phyloP scores from a whole-genome alignment of 2,329 filamentous ascomycete genomes.

The Ustulina deusta region DNA sequence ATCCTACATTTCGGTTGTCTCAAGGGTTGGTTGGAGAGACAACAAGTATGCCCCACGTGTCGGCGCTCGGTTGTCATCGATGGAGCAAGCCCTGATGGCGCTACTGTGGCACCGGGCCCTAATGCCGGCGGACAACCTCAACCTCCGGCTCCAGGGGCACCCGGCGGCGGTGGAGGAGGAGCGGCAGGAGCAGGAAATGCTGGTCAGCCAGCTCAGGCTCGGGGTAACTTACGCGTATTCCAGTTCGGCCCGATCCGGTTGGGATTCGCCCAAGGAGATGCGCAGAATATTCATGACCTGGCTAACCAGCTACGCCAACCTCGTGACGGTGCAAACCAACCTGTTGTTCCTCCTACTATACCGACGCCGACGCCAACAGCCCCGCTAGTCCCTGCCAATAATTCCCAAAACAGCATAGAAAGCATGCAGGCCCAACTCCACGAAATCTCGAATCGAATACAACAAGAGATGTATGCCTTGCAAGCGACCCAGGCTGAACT shows the following conservation, averaged over 20 bases:
- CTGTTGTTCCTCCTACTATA: slow-evolving; percentile 36
- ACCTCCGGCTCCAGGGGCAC: slow-evolving; percentile 45
- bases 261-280: slow-evolving; percentile 79
- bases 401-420: slow-evolving; percentile 37
- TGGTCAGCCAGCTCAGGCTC: slow-evolving; percentile 53
- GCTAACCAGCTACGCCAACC: slow-evolving; percentile 71
- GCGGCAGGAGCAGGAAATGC: slow-evolving; percentile 42
- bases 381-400: slow-evolving; percentile 19
- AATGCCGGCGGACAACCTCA: slow-evolving; percentile 51
- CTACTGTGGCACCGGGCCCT: slow-evolving; percentile 47
- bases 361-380: slow-evolving; percentile 28
- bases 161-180: slow-evolving; percentile 43
- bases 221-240: slow-evolving; percentile 69
- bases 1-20: slow-evolving; percentile 95
- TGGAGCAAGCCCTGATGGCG: slow-evolving; percentile 53
- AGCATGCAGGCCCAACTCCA: slow-evolving; percentile 71
- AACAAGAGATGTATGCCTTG: slow-evolving; percentile 73
- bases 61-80: slow-evolving; percentile 83
- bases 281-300: slow-evolving; percentile 73
- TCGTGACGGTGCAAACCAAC: slow-evolving; percentile 48
- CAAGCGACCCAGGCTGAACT: slow-evolving; percentile 75
- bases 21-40: slow-evolving; percentile 95
- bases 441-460: slow-evolving; percentile 75
- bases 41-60: slow-evolving; percentile 97
- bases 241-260: slow-evolving; percentile 81